Base-by-base conservation (phyloP, 768 basidiomycete species). In the Macrolepiota albuminosa region DNA sequence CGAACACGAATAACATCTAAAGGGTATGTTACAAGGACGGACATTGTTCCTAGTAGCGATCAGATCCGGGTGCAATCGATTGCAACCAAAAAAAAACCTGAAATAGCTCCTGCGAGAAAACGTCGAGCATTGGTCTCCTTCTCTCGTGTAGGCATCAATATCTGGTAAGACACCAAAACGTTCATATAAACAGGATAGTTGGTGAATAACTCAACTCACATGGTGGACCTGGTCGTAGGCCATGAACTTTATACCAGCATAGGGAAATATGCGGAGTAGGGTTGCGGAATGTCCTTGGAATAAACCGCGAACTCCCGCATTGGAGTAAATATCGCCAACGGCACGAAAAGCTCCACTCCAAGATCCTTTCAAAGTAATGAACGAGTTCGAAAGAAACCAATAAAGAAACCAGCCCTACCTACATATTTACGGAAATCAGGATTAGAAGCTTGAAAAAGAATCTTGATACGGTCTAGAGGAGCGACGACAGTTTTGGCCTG, bases 281-380 rank as follows among this genome's bases (percentile, higher is more conserved):
- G 97, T 99, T 37, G 93, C 91, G 14, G 95, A 95, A 72, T 99
- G 97, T 7, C 97, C 97, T 79, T 97, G 95, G 61, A 96, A 86
- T 42, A 98, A 79, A 0, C 95, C 95, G 55, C 88, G 80, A 13
- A 87, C 60, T 3, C 97, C 97, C 51, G 72, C 74, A 34, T 85
- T 80, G 56, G 65, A 70, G 67, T 87, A 88, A 63, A 99, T 96
- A 61, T 84, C 79, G 43, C 75, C 78, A 33, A 85, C 86, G 47
- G 96, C 95, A 54, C 83, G 78, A 65, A 88, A 85, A 24, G 92
- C 87, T 47, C 96, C 96, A 63, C 84, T 84, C 83, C 92, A 96
- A 8, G 89, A 85, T 47, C 96, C 95, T 95, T 56, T 21, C n/a
- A 49, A 40, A 48, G 8, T 52, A 49, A 45, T 40, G 7, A 24